A percentile compares a stretch with the other conserved stretches of the same genome.
These are phyloP conservation scores for Carpinus fangiana DNA, from an alignment of 306 rosid genomes.

Conservation along the genomic window DNA sequence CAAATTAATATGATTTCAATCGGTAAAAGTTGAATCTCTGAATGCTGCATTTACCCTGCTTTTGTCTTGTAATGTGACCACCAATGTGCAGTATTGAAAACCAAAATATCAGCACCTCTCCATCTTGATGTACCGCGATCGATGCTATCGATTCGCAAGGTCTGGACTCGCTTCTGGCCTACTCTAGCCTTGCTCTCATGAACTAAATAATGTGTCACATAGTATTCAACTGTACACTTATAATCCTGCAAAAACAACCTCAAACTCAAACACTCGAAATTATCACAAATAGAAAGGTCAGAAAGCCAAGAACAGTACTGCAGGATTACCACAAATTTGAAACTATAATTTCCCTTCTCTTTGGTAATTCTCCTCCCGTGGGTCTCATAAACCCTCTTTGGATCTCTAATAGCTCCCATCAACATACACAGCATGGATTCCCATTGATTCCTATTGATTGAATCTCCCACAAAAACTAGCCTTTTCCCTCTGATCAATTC, in stretches of 20 bases:
- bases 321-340: constrained; percentile 80
- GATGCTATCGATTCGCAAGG: constrained; percentile 72
- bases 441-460: constrained; percentile 94
- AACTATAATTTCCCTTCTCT: constrained; percentile 75
- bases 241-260: constrained; percentile 59
- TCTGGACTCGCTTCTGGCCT: constrained; percentile 67
- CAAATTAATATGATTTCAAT: background rate
- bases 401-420: constrained; percentile 65
- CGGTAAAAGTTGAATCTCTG: constrained; percentile 8
- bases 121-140: constrained; percentile 90
- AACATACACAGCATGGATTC: constrained; percentile 92
- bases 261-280: constrained; percentile 17
- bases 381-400: constrained; percentile 74
- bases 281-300: background rate
- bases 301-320: constrained; percentile 20
- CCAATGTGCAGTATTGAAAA: constrained; percentile 97
- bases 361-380: constrained; percentile 79
- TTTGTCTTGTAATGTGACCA: constrained; percentile 94
- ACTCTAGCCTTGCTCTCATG: constrained; percentile 82
- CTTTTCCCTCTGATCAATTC: constrained; percentile 84
- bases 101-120: constrained; percentile 86
- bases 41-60: constrained; percentile 66
- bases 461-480: constrained; percentile 94
- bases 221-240: constrained; percentile 81
- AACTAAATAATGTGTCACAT: constrained; percentile 77